Conservation (phyloP, 148 eudicot genomes). For the Camellia granthamiana region DNA sequence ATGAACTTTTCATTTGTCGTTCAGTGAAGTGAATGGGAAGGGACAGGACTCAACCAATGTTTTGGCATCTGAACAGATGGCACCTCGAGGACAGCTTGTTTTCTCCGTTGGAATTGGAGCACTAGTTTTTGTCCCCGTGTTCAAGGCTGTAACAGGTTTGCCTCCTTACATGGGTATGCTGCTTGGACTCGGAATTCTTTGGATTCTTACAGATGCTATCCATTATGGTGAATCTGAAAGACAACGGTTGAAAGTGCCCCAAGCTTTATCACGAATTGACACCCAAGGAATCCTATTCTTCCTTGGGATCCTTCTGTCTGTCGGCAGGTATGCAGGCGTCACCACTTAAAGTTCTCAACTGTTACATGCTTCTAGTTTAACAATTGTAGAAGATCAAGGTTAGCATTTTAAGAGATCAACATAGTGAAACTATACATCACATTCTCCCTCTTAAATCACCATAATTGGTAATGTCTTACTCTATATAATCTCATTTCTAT, state of each 20-base stretch:
- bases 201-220: constrained; percentile 96
- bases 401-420: neutral
- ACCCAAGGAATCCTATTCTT: constrained; percentile 98
- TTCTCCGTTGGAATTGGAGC: constrained; percentile 86
- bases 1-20: constrained; percentile 19
- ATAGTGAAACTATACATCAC: neutral
- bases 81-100: constrained; percentile 93
- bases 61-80: constrained; percentile 91
- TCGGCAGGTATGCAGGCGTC: constrained; percentile 64
- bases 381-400: neutral
- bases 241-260: constrained; percentile 87
- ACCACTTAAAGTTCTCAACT: neutral
- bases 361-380: neutral
- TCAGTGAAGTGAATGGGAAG: constrained; percentile 83
- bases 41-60: constrained; percentile 50
- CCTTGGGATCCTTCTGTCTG: constrained; percentile 91
- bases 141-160: constrained; percentile 84
- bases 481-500: neutral
- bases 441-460: neutral
- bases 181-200: constrained; percentile 93
- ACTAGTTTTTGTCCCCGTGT: constrained; percentile 83
- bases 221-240: constrained; percentile 95
- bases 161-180: constrained; percentile 98
- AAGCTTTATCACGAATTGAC: constrained; percentile 94
- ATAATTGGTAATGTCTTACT: neutral